Conservation (phyloP, 2,329 filamentous ascomycete genomes). For the Colletotrichum nymphaeae region DNA sequence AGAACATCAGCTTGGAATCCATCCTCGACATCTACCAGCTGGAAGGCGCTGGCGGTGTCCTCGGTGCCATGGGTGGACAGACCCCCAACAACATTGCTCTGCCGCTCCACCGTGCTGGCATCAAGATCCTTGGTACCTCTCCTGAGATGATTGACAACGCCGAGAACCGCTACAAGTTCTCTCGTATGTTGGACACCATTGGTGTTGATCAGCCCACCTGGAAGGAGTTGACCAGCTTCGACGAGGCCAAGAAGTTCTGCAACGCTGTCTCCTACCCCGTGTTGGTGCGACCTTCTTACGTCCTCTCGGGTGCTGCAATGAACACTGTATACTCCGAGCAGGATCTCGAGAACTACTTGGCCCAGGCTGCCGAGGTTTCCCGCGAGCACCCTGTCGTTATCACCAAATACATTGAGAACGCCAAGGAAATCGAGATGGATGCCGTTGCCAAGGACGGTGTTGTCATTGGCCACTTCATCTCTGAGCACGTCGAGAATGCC, state of each 20-base stretch:
- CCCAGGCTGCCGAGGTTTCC: conserved; percentile 93
- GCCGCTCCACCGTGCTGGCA: conserved; percentile 86
- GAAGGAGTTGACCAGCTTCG: conserved; percentile 97
- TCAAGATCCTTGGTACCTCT: conserved; percentile 93
- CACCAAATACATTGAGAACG: conserved; percentile 99
- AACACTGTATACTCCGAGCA: conserved; percentile 98
- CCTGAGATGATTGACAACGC: conserved; percentile 99
- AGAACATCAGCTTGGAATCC: conserved; percentile 91
- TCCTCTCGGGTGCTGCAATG: conserved; percentile 97
- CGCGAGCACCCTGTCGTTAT: conserved; percentile 97
- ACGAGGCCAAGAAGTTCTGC: conserved; percentile 90
- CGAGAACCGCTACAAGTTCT: conserved; percentile 99
- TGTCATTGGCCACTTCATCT: conserved; percentile 96
- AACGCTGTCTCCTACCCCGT: conserved; percentile 91
- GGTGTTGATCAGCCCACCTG: conserved; percentile 95
- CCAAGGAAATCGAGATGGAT: conserved; percentile 99
- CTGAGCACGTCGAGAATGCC: conserved; percentile 98
- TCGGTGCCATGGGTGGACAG: conserved; percentile 97
- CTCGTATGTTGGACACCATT: conserved; percentile 95
- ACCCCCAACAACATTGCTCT: conserved; percentile 98
- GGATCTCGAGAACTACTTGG: conserved; percentile 87
- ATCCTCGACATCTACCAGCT: conserved; percentile 94
- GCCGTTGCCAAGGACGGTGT: conserved; percentile 91
- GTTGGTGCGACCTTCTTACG: conserved; percentile 94
- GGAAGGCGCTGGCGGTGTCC: conserved; percentile 84